A percentile compares a stretch with the other conserved stretches of the same genome.
phyloP scores from a whole-genome alignment of 208 protist species.

The Crithidia sp. region DNA sequence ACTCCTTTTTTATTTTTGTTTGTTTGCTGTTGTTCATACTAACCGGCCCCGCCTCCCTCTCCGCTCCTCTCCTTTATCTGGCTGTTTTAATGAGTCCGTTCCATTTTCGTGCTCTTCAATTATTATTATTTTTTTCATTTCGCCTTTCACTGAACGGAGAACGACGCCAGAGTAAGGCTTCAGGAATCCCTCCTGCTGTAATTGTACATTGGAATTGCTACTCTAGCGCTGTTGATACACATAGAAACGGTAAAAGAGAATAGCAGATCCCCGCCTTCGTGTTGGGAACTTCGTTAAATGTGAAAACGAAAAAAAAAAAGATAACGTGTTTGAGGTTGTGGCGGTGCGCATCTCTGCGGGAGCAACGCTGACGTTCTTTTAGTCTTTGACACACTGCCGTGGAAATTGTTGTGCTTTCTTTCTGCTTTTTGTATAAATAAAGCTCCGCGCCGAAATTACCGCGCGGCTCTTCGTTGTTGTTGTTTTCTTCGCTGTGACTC shows the following conservation, averaged over 20 bases:
- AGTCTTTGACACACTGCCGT: neutral
- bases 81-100: too few relatives aligned
- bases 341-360: neutral
- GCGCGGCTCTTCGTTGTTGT: neutral
- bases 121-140: neutral
- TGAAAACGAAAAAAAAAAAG: neutral
- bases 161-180: too few relatives aligned
- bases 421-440: neutral
- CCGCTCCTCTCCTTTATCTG: too few relatives aligned
- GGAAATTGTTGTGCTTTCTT: neutral
- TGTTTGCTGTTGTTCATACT: neutral
- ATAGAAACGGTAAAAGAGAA: neutral
- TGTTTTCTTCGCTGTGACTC: neutral
- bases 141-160: too few relatives aligned
- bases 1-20: constrained; percentile 5
- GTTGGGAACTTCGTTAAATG: too few relatives aligned
- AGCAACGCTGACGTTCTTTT: neutral
- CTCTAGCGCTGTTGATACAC: neutral
- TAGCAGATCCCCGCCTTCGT: too few relatives aligned
- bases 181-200: neutral
- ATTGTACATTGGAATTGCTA: constrained; percentile 4
- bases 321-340: neutral
- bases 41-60: neutral
- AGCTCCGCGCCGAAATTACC: too few relatives aligned
- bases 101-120: too few relatives aligned